Conservation (phyloP, 148 eudicot genomes). For the Pharnaceum exiguum region DNA sequence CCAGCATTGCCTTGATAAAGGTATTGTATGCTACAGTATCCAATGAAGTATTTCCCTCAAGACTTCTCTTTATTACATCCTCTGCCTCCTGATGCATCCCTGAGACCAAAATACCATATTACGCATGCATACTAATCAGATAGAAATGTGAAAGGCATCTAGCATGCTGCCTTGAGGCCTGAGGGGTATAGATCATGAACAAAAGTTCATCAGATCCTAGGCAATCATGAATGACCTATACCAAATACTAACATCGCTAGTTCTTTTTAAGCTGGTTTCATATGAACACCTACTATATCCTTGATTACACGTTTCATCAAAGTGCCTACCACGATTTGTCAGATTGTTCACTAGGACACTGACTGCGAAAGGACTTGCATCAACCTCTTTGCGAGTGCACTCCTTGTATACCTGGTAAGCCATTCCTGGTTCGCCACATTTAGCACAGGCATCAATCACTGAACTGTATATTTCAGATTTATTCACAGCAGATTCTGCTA, state of each 20-base stretch:
- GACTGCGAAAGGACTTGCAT: constrained; percentile 55
- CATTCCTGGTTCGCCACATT: constrained; percentile 44
- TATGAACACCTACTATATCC: no score
- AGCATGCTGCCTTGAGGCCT: no score
- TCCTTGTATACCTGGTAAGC: constrained; percentile 60
- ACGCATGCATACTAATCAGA: neutral
- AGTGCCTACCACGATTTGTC: constrained; percentile 45
- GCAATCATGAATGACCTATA: no score
- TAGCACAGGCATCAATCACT: constrained; percentile 51
- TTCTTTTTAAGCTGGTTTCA: no score
- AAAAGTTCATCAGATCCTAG: no score
- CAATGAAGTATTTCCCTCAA: constrained; percentile 41
- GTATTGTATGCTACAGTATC: constrained; percentile 88
- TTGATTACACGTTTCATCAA: no score
- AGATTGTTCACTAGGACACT: constrained; percentile 77
- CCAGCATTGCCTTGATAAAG: constrained; percentile 80
- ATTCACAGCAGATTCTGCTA: constrained; percentile 24
- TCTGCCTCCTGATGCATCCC: constrained; percentile 64
- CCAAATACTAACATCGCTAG: no score
- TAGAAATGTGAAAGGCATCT: no score
- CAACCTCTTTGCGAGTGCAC: constrained; percentile 32
- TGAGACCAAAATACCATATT: constrained; percentile 17
- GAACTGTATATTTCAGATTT: constrained; percentile 40
- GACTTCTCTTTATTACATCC: constrained; percentile 47
- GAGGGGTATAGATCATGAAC: no score